Conservation (phyloP, 169 alveolate species). For the Plasmodium adleri region DNA sequence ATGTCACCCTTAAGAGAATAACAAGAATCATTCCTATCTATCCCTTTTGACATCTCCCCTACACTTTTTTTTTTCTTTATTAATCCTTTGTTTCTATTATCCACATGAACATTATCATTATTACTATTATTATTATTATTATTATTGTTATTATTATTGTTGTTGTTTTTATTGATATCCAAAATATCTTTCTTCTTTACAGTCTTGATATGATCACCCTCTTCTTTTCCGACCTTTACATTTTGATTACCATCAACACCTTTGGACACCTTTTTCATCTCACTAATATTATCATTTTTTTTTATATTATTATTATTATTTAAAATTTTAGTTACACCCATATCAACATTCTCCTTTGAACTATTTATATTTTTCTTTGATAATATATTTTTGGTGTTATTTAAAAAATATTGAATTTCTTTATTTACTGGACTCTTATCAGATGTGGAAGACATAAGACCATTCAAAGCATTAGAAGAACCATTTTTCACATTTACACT, state of each 20-base stretch:
- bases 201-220: conserved; percentile 3
- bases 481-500: neutral
- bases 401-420: neutral
- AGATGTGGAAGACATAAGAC: neutral
- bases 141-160: neutral
- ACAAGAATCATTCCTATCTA: too few relatives aligned
- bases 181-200: neutral
- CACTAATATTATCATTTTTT: neutral
- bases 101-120: neutral
- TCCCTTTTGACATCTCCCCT: too few relatives aligned
- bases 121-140: neutral
- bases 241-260: neutral
- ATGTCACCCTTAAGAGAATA: too few relatives aligned
- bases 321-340: neutral
- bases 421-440: neutral
- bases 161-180: neutral
- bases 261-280: neutral
- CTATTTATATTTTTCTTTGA: neutral
- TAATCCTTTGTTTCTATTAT: neutral
- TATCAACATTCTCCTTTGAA: neutral
- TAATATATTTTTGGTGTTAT: neutral
- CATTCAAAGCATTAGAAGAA: neutral
- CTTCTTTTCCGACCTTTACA: conserved; percentile 1
- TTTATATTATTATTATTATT: neutral
- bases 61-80: too few relatives aligned